Base-by-base conservation (phyloP, 495 filamentous ascomycete species). In the Daldinia grandis region DNA sequence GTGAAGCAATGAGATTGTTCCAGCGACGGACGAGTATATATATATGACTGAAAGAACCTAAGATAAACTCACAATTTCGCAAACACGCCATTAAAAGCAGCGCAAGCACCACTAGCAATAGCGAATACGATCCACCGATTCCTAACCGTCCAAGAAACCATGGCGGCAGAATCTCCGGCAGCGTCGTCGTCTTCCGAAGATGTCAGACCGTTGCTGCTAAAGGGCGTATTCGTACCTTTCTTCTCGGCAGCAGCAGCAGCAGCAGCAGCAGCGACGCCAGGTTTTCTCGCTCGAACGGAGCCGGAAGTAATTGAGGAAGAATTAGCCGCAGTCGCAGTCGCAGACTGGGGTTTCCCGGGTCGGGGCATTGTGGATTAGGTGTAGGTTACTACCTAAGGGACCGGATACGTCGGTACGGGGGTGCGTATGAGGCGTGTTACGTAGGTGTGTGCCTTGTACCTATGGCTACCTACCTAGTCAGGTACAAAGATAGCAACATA, bases 11-110 rank as follows among this genome's bases (percentile, higher is more conserved):
- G n/a, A n/a, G n/a, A n/a, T n/a, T n/a, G n/a, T n/a, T n/a, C n/a
- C n/a, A n/a, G n/a, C n/a, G n/a, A n/a, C n/a, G n/a, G n/a, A n/a
- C n/a, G n/a, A n/a, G n/a, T n/a, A n/a, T n/a, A n/a, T n/a, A n/a
- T n/a, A n/a, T n/a, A n/a, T n/a, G n/a, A n/a, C n/a, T n/a, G n/a
- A n/a, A 8, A 31, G 30, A 8, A 31, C 9, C 0, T 31, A 31
- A 31, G 30, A 31, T 31, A 8, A 9, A 82, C 87, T 74, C 85
- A 96, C 93, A 99, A 82, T 79, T 98, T 99, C 0, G 95, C 95
- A 81, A 98, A 99, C 25, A 97, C 91, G 31, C 95, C 95, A 74
- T 99, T 99, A 72, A 95, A 88, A 37, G 94, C 93, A 14, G 95
- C 95, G 78, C 94, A 98, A 8, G 90, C 89, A 37, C 95, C 95